Base-by-base conservation (phyloP, 2,329 filamentous ascomycete species). In the Alternaria conjuncta region DNA sequence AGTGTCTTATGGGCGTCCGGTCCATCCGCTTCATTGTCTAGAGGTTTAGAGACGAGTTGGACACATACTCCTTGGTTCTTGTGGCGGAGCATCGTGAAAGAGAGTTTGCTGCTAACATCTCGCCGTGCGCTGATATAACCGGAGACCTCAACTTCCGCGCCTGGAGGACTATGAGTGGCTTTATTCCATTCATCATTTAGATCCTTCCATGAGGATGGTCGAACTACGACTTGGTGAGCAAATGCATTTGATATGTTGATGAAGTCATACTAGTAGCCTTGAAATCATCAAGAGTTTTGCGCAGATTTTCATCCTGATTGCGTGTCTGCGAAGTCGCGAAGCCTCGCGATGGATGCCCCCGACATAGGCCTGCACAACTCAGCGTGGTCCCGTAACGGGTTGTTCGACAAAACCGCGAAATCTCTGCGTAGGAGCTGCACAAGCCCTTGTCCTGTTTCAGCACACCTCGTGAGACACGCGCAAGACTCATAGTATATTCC, bases 91-190 rank as follows among this genome's bases (percentile, higher is more conserved):
- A 90, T 86, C 51, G 89, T 89, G 74, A 97, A 97, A 2, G 87
- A 87, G 20, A 96, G 82, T 43, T 86, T 88, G 57, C 89, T 89
- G 26, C 88, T 89, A 21, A 94, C 83, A 71, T 92, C 88, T 65
- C 88, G 86, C 28, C 89, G 86, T 63, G 88, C 88, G 25, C 89
- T 88, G 1, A 97, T 79, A 71, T 94, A 96, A 20, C 94, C 94
- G 77, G 50, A 62, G 21, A 68, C 36, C 23, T 71, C 64, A 10
- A 71, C 28, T 5, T 66, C 50, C 18, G 47, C 8, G 9, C 65
- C 63, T 46, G 57, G 30, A 20, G 53, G 60, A 13, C 12, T 10
- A n/a, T 60, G 15, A 18, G 7, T 15, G 61, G 2, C 12, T 13
- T 41, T 20, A 73, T 72, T 66, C 79, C 81, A 79, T 76, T 77